phyloP scores from a whole-genome alignment of 495 filamentous ascomycete species.

The Penicillium manginii region DNA sequence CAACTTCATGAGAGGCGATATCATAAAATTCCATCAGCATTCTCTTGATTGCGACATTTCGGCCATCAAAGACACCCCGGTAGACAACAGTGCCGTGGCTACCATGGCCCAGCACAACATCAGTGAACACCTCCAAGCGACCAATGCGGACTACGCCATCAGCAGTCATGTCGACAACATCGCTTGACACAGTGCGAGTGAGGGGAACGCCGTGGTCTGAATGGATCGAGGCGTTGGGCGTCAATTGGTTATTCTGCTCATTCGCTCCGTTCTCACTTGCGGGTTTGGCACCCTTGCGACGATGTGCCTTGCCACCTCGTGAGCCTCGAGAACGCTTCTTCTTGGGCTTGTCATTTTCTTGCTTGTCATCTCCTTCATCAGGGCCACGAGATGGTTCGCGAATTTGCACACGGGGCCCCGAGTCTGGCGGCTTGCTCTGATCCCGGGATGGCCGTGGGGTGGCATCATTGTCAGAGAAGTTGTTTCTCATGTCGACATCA shows the following conservation, averaged over 20 bases:
- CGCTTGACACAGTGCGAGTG: constrained; percentile 41
- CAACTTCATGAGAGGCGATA: constrained; percentile 91
- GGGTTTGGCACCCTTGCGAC: constrained; percentile 58
- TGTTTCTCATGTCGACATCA: constrained; percentile 34
- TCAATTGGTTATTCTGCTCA: constrained; percentile 43
- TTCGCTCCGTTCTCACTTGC: constrained; percentile 44
- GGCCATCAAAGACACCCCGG: constrained; percentile 82
- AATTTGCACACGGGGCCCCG: constrained; percentile 44
- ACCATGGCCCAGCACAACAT: constrained; percentile 74
- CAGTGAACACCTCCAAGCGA: constrained; percentile 71
- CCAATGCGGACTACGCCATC: constrained; percentile 68
- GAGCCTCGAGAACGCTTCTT: constrained; percentile 75
- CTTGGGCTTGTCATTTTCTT: constrained; percentile 82
- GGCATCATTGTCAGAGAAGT: constrained; percentile 25
- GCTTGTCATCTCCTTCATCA: constrained; percentile 45
- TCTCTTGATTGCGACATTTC: constrained; percentile 92
- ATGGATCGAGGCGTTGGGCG: constrained; percentile 40
- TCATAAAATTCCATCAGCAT: constrained; percentile 96
- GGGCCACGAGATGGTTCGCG: constrained; percentile 46
- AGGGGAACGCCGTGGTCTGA: constrained; percentile 61
- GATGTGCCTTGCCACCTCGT: constrained; percentile 77
- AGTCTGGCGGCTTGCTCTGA: constrained; percentile 20
- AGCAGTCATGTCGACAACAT: constrained; percentile 39
- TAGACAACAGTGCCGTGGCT: constrained; percentile 89
- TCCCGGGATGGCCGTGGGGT: constrained; percentile 33